Percentiles rank a stretch among this genome's conserved stretches.
phyloP scores from a whole-genome alignment of 106 monocot species.

The Allium sativum region DNA sequence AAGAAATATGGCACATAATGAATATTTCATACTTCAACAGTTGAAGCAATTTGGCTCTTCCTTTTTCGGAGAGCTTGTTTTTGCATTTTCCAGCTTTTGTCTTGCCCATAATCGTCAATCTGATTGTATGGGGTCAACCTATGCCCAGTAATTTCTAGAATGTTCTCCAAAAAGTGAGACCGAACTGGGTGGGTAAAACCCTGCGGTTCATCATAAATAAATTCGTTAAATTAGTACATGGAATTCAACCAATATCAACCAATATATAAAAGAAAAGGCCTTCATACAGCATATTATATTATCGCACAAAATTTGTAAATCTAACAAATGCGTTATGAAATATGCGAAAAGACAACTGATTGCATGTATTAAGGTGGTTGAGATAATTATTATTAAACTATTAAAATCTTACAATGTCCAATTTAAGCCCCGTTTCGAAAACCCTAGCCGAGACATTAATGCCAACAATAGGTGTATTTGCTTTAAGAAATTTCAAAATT shows the following conservation, averaged over 20 bases:
- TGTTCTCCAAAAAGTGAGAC: constrained; percentile 73
- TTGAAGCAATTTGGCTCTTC: constrained; percentile 95
- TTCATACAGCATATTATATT: no score
- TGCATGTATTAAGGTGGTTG: no score
- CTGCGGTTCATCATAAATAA: constrained; percentile 26
- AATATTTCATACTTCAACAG: constrained; percentile 58
- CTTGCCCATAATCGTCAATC: constrained; percentile 99
- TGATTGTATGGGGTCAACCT: constrained; percentile 91
- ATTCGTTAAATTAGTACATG: not conserved
- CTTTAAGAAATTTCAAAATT: no score
- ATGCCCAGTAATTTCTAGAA: constrained; percentile 87
- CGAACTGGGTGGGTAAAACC: constrained; percentile 96
- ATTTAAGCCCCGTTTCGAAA: no score
- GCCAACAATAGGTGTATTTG: no score
- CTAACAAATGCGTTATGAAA: no score
- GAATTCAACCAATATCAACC: not conserved
- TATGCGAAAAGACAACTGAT: no score
- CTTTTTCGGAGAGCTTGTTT: constrained; percentile 86
- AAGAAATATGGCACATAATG: no score
- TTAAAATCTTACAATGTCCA: no score
- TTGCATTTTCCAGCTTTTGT: constrained; percentile 99
- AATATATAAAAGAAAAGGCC: not conserved
- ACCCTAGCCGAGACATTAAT: no score
- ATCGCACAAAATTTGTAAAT: no score
- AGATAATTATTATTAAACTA: no score